Base-by-base conservation (phyloP, 345 rosid species). In the Lagerstroemia speciosa region DNA sequence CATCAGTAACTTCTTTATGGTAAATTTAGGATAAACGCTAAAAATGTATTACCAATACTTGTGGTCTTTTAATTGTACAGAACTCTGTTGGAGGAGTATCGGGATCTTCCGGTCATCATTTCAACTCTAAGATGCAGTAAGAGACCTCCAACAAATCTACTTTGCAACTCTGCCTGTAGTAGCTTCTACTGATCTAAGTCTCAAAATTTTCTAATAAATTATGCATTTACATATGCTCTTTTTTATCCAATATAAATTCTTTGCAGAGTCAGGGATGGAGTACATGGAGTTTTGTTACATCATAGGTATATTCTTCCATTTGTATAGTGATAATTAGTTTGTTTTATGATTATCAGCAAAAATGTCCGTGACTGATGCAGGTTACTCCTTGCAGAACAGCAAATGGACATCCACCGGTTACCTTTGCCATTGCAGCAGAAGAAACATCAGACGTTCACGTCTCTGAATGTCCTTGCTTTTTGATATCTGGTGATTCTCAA, bases 81-180 rank as follows among this genome's bases (percentile, higher is more conserved):
- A 94, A 94, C 78, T 94, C 97, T 33, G 88, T 91, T 58, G 97
- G 99, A 65, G 99, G 97, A 66, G 77, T 60, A 67, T 91, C 99
- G 50, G 96, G 80, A 77, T 86, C 81, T 77, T 86, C 97, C 65
- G 96, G 96, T 73, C 82, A 76, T 62, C 99, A 94, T 78, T 72
- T 72, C 82, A 93, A 93, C 76, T 85, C 98, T 65, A 85, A 84
- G 69, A 75, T 68, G 65, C 77, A 40, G 98, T 93, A 86, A 75
- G 83, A 9, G 32, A 40, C 67, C 1, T 24, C 19, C 32, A 11
- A 64, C 7, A 11, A n/a, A 40, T 5, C 30, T 33, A n/a, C 20
- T 65, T 37, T 58, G 24, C 46, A n/a, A 36, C 10, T 65, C 52
- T 29, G 40, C 45, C 10, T n/a, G 14, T 6, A 65, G 19, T 11